Percentiles rank a stretch among this genome's conserved stretches.
These are phyloP conservation scores for Sordariomycetes sp. DNA, from an alignment of 2,329 filamentous ascomycete genomes.

Conservation along the genomic window DNA sequence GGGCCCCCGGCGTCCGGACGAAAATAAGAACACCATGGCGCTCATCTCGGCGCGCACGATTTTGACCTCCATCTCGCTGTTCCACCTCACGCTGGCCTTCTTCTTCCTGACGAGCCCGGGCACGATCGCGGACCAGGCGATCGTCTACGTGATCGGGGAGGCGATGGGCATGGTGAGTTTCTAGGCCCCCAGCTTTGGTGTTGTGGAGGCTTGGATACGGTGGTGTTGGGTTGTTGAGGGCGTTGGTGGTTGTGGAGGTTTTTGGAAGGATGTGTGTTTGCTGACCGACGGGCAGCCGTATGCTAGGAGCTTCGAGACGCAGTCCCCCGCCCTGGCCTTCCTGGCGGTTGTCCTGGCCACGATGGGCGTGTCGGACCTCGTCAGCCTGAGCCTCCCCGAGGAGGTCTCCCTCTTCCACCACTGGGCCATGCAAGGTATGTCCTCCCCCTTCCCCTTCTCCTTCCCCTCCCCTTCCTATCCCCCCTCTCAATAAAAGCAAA, in stretches of 20 bases:
- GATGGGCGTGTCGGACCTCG: slow-evolving; percentile 51
- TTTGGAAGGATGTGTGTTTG: neutral
- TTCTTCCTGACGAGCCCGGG: slow-evolving; percentile 70
- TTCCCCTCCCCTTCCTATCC: slow-evolving; percentile 18
- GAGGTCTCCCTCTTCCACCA: slow-evolving; percentile 52
- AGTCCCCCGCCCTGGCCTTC: slow-evolving; percentile 62
- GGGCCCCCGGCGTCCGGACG: no score
- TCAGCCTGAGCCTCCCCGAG: slow-evolving; percentile 57
- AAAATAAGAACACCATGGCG: slow-evolving; percentile 47
- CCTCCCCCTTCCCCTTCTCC: slow-evolving; percentile 27
- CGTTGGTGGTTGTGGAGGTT: neutral
- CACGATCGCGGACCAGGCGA: slow-evolving; percentile 63
- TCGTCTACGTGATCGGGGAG: slow-evolving; percentile 75
- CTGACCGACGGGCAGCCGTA: slow-evolving; percentile 37
- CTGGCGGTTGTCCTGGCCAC: slow-evolving; percentile 57
- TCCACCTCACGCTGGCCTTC: slow-evolving; percentile 74
- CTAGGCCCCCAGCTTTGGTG: neutral
- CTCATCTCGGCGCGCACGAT: slow-evolving; percentile 72
- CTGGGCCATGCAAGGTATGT: slow-evolving; percentile 54
- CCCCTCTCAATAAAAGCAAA: neutral
- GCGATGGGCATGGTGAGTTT: slow-evolving; percentile 65
- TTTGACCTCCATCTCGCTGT: slow-evolving; percentile 70
- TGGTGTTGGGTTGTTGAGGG: neutral
- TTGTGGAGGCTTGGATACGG: neutral
- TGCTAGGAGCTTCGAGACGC: slow-evolving; percentile 55